These are phyloP conservation scores for Pythium scleroteichum DNA, from an alignment of 352 stramenopile species.

Conservation along the genomic window DNA sequence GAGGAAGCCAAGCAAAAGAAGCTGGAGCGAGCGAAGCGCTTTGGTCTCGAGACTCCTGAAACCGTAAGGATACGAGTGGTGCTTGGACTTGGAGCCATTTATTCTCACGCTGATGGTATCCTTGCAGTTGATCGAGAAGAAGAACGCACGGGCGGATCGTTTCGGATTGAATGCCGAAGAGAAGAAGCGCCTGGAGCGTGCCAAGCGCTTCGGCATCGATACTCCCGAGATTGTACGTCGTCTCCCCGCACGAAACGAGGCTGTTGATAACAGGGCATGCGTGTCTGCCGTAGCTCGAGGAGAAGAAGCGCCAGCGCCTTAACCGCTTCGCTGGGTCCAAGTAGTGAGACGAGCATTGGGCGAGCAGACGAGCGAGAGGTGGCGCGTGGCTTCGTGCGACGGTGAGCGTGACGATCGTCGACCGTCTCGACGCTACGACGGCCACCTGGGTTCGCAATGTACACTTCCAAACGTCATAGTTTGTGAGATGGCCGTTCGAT, in stretches of 20 bases:
- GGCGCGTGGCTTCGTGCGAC: background rate
- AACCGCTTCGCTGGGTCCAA: conserved; percentile 53
- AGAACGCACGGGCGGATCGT: conserved; percentile 70
- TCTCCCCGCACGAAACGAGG: background rate
- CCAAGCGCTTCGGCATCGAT: conserved; percentile 84
- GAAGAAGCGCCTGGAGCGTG: conserved; percentile 78
- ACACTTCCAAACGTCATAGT: background rate
- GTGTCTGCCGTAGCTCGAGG: conserved; percentile 29
- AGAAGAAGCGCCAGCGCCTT: conserved; percentile 75
- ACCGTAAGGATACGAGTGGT: conserved; percentile 38
- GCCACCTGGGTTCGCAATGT: background rate
- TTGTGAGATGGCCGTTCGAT: background rate
- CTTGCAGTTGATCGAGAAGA: conserved; percentile 78
- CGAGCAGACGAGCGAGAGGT: background rate
- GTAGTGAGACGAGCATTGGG: conserved; percentile 14
- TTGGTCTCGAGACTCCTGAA: conserved; percentile 76
- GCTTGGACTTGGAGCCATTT: background rate
- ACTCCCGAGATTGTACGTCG: conserved; percentile 68
- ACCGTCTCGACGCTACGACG: background rate
- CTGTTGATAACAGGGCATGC: background rate
- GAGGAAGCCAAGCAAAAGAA: conserved; percentile 68
- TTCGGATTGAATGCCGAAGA: conserved; percentile 84
- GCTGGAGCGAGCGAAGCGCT: conserved; percentile 74
- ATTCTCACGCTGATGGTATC: background rate
- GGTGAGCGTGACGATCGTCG: no score